These are phyloP conservation scores for Backusella parvicylindrica DNA, from an alignment of 192 early-diverging fungal species.

Conservation along the genomic window DNA sequence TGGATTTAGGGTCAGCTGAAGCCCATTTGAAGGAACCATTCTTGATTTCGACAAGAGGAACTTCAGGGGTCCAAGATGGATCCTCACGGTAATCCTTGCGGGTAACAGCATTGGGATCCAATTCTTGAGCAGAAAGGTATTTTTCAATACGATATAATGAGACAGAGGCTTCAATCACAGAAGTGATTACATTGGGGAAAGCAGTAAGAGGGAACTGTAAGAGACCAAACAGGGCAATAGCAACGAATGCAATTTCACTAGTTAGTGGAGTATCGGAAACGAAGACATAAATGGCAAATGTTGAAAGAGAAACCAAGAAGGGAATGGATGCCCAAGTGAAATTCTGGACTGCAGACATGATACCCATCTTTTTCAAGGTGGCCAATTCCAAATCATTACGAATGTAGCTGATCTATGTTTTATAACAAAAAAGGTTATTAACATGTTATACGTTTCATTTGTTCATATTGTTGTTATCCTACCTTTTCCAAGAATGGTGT, in stretches of 20 bases:
- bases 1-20: conserved; percentile 31
- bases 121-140: conserved; percentile 79
- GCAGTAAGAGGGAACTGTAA: conserved; percentile 84
- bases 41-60: conserved; percentile 43
- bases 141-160: conserved; percentile 76
- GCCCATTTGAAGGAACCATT: conserved; percentile 58
- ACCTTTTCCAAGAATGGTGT: conserved; percentile 71
- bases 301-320: conserved; percentile 82
- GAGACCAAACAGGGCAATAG: conserved; percentile 89
- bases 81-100: conserved; percentile 33
- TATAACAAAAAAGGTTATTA: neutral
- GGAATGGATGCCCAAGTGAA: conserved; percentile 84
- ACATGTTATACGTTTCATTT: neutral
- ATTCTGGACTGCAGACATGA: conserved; percentile 61
- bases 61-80: conserved; percentile 11
- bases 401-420: conserved; percentile 45
- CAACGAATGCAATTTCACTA: conserved; percentile 75
- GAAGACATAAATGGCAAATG: conserved; percentile 74
- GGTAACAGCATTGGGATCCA: conserved; percentile 64
- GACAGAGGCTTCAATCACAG: conserved; percentile 78
- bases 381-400: conserved; percentile 74
- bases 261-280: conserved; percentile 52
- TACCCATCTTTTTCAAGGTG: conserved; percentile 72
- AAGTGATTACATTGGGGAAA: conserved; percentile 80
- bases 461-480: neutral